These are phyloP conservation scores for Globisporangium apiculatum DNA, from an alignment of 352 stramenopile species.

Conservation along the genomic window DNA sequence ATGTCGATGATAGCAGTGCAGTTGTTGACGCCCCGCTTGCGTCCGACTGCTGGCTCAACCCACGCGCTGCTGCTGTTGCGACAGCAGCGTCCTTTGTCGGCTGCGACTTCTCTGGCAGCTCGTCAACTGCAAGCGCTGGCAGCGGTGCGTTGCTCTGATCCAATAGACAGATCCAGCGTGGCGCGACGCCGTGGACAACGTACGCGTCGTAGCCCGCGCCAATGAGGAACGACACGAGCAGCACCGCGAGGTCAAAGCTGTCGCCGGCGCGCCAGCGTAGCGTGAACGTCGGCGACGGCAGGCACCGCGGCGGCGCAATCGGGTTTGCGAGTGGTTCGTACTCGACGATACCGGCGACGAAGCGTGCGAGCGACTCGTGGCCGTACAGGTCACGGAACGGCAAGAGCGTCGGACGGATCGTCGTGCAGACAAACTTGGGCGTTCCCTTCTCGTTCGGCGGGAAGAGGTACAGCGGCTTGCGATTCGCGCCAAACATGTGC, in stretches of 20 bases:
- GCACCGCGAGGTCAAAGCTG: conserved; percentile 88
- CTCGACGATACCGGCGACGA: conserved; percentile 87
- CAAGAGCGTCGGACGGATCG: conserved; percentile 89
- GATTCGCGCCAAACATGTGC: conserved; percentile 65
- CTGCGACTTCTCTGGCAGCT: conserved; percentile 34
- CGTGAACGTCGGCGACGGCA: conserved; percentile 84
- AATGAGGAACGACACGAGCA: conserved; percentile 90
- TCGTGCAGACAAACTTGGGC: conserved; percentile 94
- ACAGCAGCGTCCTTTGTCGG: neutral
- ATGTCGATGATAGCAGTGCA: neutral
- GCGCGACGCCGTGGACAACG: conserved; percentile 86
- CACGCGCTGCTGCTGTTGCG: neutral
- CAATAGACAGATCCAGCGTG: conserved; percentile 85
- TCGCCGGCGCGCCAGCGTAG: conserved; percentile 87
- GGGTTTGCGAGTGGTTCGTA: conserved; percentile 92
- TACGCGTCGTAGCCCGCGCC: conserved; percentile 94
- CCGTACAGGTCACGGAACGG: conserved; percentile 91
- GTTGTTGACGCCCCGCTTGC: neutral
- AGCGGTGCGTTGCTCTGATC: conserved; percentile 84
- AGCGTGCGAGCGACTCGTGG: conserved; percentile 71
- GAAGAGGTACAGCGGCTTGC: conserved; percentile 79
- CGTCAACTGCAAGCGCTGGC: conserved; percentile 45
- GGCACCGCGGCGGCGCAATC: conserved; percentile 49
- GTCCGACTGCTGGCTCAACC: neutral
- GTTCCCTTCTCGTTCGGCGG: conserved; percentile 89